Conservation (phyloP, 768 basidiomycete species). For the Boletus barrowsii region DNA sequence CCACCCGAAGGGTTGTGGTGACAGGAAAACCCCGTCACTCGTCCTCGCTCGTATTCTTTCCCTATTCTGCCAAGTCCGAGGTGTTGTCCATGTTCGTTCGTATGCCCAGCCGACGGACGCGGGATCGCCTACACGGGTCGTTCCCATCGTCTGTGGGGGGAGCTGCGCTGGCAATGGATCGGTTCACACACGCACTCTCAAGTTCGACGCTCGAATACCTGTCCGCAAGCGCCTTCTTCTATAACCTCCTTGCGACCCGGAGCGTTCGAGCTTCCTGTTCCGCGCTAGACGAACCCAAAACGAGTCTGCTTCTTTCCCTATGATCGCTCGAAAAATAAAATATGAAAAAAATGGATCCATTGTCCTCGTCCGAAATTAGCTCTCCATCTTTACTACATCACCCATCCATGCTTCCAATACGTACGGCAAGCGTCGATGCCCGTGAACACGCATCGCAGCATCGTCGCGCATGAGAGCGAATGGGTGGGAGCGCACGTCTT, state of each 20-base stretch:
- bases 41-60: slow-evolving; percentile 7
- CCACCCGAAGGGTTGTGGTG: slow-evolving; percentile 5
- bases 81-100: not conserved
- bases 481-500: not conserved
- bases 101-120: too few relatives aligned
- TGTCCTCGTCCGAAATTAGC: not conserved
- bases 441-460: not conserved
- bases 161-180: too few relatives aligned
- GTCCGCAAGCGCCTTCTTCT: too few relatives aligned
- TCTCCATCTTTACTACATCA: not conserved
- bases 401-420: not conserved
- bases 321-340: too few relatives aligned
- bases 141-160: slow-evolving; percentile 3
- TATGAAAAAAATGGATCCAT: too few relatives aligned
- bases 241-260: too few relatives aligned
- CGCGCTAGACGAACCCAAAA: too few relatives aligned
- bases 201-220: too few relatives aligned
- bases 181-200: too few relatives aligned
- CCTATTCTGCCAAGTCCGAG: slow-evolving; percentile 3
- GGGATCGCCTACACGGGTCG: too few relatives aligned
- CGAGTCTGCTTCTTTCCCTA: too few relatives aligned
- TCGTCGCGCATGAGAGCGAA: not conserved
- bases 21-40: slow-evolving; percentile 9
- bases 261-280: too few relatives aligned
- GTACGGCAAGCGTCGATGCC: not conserved